A percentile compares a stretch with the other conserved stretches of the same genome.
These are phyloP conservation scores for Sclerospora graminicola DNA, from an alignment of 352 stramenopile species.

Conservation along the genomic window DNA sequence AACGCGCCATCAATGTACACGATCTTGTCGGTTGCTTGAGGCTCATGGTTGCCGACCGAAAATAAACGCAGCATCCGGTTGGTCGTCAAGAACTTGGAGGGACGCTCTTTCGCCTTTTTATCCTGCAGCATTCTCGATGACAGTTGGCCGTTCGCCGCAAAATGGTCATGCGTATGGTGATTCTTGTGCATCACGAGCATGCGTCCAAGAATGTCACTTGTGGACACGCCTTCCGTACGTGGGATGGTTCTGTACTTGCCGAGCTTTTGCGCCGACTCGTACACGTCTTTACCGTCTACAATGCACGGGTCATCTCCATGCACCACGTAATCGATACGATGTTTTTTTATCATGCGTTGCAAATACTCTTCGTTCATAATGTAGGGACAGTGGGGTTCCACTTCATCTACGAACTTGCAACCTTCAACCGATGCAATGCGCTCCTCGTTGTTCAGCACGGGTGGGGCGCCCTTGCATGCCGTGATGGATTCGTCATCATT, in stretches of 20 bases:
- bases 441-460: conserved; percentile 96
- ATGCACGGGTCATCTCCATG: conserved; percentile 99
- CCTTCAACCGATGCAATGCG: conserved; percentile 90
- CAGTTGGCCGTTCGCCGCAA: conserved; percentile 60
- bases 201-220: conserved; percentile 96
- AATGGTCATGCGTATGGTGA: conserved; percentile 82
- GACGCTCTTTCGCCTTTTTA: conserved; percentile 56
- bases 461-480: conserved; percentile 90
- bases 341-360: conserved; percentile 94
- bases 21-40: conserved; percentile 84
- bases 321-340: conserved; percentile 98
- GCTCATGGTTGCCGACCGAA: conserved; percentile 82
- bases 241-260: conserved; percentile 96
- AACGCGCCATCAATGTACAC: conserved; percentile 98
- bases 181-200: conserved; percentile 96
- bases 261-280: conserved; percentile 92
- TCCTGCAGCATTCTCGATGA: conserved; percentile 58
- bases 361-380: conserved; percentile 98
- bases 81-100: conserved; percentile 93
- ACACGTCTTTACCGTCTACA: conserved; percentile 97
- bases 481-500: conserved; percentile 97
- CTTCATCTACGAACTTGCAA: conserved; percentile 98
- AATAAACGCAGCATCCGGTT: conserved; percentile 92
- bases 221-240: conserved; percentile 93
- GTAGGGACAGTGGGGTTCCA: conserved; percentile 96